Evolutionary conservation across 2,329 filamentous ascomycete species (phyloP), one percentile per base, ranked within the genome.

Genomic region (Xylaria sp.): DNA sequence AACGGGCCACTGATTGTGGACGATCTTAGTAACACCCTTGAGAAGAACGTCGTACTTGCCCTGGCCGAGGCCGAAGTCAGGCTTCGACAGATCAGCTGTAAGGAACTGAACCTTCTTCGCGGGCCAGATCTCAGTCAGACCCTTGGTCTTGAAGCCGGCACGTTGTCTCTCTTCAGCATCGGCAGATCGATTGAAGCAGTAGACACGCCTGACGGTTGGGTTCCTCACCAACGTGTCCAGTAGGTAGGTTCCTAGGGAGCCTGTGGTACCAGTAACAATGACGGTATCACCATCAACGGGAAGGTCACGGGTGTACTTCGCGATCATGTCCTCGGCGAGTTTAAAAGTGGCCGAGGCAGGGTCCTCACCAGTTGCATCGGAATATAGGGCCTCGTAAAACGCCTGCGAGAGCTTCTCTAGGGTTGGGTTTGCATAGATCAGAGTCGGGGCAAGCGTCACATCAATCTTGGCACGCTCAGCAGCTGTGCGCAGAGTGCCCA

Each of bases 1-100:
- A 76, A 88, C 86, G 0, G 82, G 83, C 82, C 83, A 86, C 13
- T 83, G 84, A 68, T 84, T 86, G 77, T 88, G 71, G 44, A 86
- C 81, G 27, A 87, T 78, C 51, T 79, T 79, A 59, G 84, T 83
- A 0, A 78, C 79, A 3, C 81, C 73, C 10, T 74, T 68, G 3
- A 81, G 73, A 0, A 85, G 74, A 0, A 78, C 72, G 54, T 77
- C 53, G 75, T 82, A 79, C 4, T 75, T 77, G 6, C 74, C 73
- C 6, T 78, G 69, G 15, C 56, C 68, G 0, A 90, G 77, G 0
- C 86, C 87, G 0, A 90, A 78, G 10, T 79, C 73, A 0, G 80
- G 76, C 33, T 82, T 78, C 0, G 81, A 78, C 1, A 84, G 77
- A 69, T 89, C 84, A 1, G 81, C 81, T 31, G 83, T 79, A 4